These are phyloP conservation scores for Fistulinella prunicolor DNA, from an alignment of 768 basidiomycete genomes.

Conservation along the genomic window DNA sequence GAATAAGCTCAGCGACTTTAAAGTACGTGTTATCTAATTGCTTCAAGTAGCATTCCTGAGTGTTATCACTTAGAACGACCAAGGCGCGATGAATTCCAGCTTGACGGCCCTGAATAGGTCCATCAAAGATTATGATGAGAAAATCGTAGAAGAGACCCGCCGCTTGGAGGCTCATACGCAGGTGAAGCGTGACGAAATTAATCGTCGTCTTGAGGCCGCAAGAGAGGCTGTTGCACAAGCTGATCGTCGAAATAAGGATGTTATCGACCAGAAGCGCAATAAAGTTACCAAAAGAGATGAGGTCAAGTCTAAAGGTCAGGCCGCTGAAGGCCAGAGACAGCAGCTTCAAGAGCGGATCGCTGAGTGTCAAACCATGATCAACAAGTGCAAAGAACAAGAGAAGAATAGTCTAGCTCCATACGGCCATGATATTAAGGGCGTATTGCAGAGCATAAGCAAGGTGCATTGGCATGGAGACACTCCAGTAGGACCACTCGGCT, in stretches of 20 bases:
- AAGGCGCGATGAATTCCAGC: slow-evolving; percentile 46
- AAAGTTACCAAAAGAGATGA: slow-evolving; percentile 30
- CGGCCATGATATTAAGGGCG: slow-evolving; percentile 56
- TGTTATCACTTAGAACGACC: slow-evolving; percentile 41
- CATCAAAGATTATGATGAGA: slow-evolving; percentile 37
- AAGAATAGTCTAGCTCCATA: slow-evolving; percentile 60
- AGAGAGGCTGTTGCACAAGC: slow-evolving; percentile 38
- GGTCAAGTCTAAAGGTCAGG: slow-evolving; percentile 35
- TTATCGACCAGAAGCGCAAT: slow-evolving; percentile 35
- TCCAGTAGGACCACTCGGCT: slow-evolving; percentile 79
- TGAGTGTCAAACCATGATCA: slow-evolving; percentile 49
- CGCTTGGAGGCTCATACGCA: slow-evolving; percentile 57
- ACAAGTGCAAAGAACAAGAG: slow-evolving; percentile 46
- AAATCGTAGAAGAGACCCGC: slow-evolving; percentile 52
- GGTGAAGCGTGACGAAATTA: slow-evolving; percentile 57
- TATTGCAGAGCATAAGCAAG: slow-evolving; percentile 51
- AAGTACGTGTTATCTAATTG: slow-evolving; percentile 34
- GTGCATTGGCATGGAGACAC: slow-evolving; percentile 60
- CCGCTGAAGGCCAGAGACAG: slow-evolving; percentile 32
- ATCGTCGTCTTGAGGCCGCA: slow-evolving; percentile 48
- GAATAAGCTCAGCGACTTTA: slow-evolving; percentile 39
- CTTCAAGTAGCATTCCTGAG: slow-evolving; percentile 2
- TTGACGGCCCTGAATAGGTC: slow-evolving; percentile 32
- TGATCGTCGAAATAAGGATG: slow-evolving; percentile 33
- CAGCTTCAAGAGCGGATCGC: slow-evolving; percentile 41